Evolutionary conservation across 768 basidiomycete species (phyloP), one percentile per base, ranked within the genome.

Genomic region (Lactarius deliciosus): DNA sequence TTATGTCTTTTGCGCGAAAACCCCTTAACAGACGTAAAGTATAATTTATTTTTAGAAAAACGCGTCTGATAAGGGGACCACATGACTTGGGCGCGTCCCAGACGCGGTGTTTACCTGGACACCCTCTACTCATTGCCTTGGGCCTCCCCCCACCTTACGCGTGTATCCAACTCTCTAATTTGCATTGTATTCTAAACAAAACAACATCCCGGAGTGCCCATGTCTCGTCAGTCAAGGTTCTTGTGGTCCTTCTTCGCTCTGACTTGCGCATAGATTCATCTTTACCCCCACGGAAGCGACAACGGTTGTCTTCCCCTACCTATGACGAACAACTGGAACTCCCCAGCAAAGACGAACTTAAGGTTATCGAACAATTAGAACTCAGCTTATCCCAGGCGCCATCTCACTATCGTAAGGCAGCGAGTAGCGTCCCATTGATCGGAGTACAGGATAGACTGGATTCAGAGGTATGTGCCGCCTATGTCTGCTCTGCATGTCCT

Each of bases 291-390:
- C 77, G 79, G 47, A 90, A 90, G 74, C 81, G 85, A 30, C 82
- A 82, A 71, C 80, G 88, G 36, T 78, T 87, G 61, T 86, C 86
- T 3, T 87, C 86, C 1, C 86, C 88, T 4, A 82, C 82, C 22
- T 86, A 85, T 64, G 88, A 87, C 6, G 68, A 66, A 11, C 70
- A 66, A 36, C 36, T 70, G 8, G 82, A 82, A 28, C 71, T 84
- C 32, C 68, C 66, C 57, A 87, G 81, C 63, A 80, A 83, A 66
- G 82, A 84, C 20, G 63, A 69, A 30, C 60, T 70, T 5, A 54
- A 28, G 2, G 63, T 9, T 1, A 57, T 69, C 3, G 61, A 61
- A 2, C 22, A 50, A 25, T 5, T 69, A 5, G 69, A 70, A 40
- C 8, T 64, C 13, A 40, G 38, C 28, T 34, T 69, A 34, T 68